These are phyloP conservation scores for Magnolia kwangsiensis DNA, from an alignment of 164 flowering plant genomes.

Conservation along the genomic window DNA sequence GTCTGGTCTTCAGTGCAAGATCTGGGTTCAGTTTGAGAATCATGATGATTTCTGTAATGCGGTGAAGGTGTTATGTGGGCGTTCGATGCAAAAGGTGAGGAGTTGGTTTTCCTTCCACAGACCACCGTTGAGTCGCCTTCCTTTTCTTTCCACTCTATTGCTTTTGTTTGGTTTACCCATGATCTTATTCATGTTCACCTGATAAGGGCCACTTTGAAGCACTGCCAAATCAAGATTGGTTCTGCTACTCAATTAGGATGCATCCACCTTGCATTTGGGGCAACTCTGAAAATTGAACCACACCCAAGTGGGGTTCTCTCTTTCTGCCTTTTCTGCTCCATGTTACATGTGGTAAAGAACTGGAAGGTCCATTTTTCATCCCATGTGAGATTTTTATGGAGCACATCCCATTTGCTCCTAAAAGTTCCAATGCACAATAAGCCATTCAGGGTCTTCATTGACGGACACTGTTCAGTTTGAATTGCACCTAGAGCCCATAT, in stretches of 20 bases:
- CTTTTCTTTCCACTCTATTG: neutral
- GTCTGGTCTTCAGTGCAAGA: constrained; percentile 82
- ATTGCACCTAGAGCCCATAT: neutral
- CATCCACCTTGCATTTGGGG: too few species aligned
- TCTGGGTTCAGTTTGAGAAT: constrained; percentile 76
- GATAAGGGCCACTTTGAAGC: neutral
- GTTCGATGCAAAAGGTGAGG: constrained; percentile 82
- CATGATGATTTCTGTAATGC: constrained; percentile 66
- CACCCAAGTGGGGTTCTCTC: too few species aligned
- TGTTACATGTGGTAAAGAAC: too few species aligned
- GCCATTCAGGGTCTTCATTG: neutral
- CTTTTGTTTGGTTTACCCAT: neutral
- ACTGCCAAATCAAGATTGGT: neutral
- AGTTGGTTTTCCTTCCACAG: neutral
- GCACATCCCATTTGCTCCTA: too few species aligned
- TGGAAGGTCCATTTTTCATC: too few species aligned
- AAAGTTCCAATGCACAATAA: too few species aligned
- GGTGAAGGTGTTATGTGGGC: constrained; percentile 70
- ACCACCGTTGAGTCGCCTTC: neutral
- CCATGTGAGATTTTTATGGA: too few species aligned
- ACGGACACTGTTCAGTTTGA: neutral
- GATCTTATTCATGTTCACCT: neutral
- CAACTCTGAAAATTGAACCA: too few species aligned
- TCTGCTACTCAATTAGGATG: too few species aligned
- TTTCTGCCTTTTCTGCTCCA: too few species aligned